Evolutionary conservation across 208 protist genomes (phyloP).

Genomic region (Blechomonas ayalai): DNA sequence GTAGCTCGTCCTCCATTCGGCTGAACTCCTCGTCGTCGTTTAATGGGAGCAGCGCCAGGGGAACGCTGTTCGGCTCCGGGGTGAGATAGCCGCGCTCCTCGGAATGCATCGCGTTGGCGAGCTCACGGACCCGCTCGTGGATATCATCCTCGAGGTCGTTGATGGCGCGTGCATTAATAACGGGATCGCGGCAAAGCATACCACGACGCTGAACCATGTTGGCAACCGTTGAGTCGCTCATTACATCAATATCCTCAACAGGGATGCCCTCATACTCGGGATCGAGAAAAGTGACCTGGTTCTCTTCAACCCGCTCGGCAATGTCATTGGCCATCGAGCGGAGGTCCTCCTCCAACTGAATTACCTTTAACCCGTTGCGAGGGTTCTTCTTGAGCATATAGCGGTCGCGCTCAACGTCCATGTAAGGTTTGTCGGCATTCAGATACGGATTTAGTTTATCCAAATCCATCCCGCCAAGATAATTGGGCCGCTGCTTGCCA

Average conservation of each 20-base stretch:
- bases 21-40: slow-evolving; percentile 53
- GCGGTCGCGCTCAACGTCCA: slow-evolving; percentile 31
- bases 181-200: slow-evolving; percentile 28
- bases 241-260: slow-evolving; percentile 37
- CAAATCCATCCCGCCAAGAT: slow-evolving; percentile 34
- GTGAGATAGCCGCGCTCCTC: slow-evolving; percentile 55
- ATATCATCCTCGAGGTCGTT: slow-evolving; percentile 59
- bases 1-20: slow-evolving; percentile 46
- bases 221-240: slow-evolving; percentile 36
- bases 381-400: slow-evolving; percentile 59
- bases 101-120: slow-evolving; percentile 43
- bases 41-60: slow-evolving; percentile 52
- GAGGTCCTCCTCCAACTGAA: slow-evolving; percentile 32
- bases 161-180: slow-evolving; percentile 52
- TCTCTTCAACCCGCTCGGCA: slow-evolving; percentile 13
- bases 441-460: slow-evolving; percentile 34
- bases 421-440: slow-evolving; percentile 35
- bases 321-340: slow-evolving; percentile 21
- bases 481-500: slow-evolving; percentile 47
- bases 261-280: slow-evolving; percentile 70
- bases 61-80: slow-evolving; percentile 47
- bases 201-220: slow-evolving; percentile 34
- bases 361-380: slow-evolving; percentile 42
- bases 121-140: slow-evolving; percentile 42
- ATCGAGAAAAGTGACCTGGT: slow-evolving; percentile 52